Evolutionary conservation across 371 early-diverging fungal species (phyloP).

Genomic region (Syncephalis plumigaleata): DNA sequence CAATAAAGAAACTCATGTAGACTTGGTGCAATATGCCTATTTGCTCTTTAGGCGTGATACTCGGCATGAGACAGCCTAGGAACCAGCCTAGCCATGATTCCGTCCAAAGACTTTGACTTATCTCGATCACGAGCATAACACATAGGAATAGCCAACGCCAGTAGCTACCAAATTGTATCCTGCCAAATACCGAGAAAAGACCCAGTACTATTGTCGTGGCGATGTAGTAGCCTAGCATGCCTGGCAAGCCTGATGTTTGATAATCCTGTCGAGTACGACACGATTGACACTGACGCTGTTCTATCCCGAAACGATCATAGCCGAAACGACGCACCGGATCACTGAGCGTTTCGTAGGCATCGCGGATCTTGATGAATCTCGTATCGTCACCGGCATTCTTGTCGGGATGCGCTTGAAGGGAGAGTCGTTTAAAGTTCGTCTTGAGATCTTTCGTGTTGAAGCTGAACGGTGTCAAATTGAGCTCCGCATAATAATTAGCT

Average conservation of each 20-base stretch:
- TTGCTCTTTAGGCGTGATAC: slow-evolving; percentile 26
- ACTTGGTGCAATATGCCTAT: slow-evolving; percentile 30
- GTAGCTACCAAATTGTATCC: slow-evolving; percentile 31
- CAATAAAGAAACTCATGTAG: slow-evolving; percentile 29
- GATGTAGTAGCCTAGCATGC: slow-evolving; percentile 21
- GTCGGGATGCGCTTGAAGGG: slow-evolving; percentile 45
- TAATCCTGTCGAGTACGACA: slow-evolving; percentile 27
- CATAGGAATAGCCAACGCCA: slow-evolving; percentile 32
- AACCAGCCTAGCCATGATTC: slow-evolving; percentile 10
- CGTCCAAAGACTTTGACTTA: slow-evolving; percentile 17
- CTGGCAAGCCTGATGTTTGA: slow-evolving; percentile 10
- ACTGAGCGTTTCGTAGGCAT: slow-evolving; percentile 40
- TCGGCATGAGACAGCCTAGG: slow-evolving; percentile 10
- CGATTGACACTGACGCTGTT: slow-evolving; percentile 9
- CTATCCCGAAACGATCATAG: slow-evolving; percentile 23
- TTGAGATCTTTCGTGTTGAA: slow-evolving; percentile 26
- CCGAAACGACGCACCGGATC: slow-evolving; percentile 27
- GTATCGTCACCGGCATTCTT: slow-evolving; percentile 21
- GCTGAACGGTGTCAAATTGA: slow-evolving; percentile 13
- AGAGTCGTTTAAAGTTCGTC: slow-evolving; percentile 30
- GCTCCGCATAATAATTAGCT: slow-evolving; percentile 21
- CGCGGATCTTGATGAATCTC: slow-evolving; percentile 29
- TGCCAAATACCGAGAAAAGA: slow-evolving; percentile 27
- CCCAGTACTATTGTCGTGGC: slow-evolving; percentile 19
- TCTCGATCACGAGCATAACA: slow-evolving; percentile 23